Base-by-base conservation (phyloP, 2,329 filamentous ascomycete genomes). In the Arthrinium phaeospermum region DNA sequence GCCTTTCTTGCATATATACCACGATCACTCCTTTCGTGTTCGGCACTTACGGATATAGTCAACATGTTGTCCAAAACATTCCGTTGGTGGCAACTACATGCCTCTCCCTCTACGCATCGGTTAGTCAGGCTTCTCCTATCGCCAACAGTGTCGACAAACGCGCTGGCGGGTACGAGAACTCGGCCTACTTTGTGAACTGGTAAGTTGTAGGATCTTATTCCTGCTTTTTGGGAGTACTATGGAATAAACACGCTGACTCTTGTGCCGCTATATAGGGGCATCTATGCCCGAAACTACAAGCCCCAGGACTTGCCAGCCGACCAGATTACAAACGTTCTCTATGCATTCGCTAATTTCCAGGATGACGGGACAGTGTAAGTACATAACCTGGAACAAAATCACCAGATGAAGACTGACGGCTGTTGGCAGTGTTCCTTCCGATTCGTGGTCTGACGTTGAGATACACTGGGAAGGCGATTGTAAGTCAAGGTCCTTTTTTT, bases 271-370 rank as follows among this genome's bases (percentile, higher is more conserved):
- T 1, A 5, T 2, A 88, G 87, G 92, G 92, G 89, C 57, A 93
- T 94, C 69, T 96, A 97, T 78, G 91, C 84, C 34, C 88, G 93
- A 71, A 89, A 93, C 74, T 94, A 92, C 78, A 88, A 92, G 71
- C 92, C 93, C 0, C 87, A 92, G 70, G 86, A 94, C 76, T 86
- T 97, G 12, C 92, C 92, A 0, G 89, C 86, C 2, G 86, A 89
- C 2, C 86, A 94, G 74, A 83, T 97, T 70, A 96, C 92, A 0
- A 93, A 96, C 77, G 86, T 97, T 1, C 86, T 97, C 2, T 97
- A 90, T 78, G 88, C 94, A 2, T 98, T 98, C 81, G 92, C 94
- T 77, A 95, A 97, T 78, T 82, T 97, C 24, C 85, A 86, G 12
- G 80, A 88, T 0, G 89, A 92, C 70, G 95, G 95, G 46, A 92